Evolutionary conservation across 495 filamentous ascomycete genomes (phyloP), one percentile per base, ranked within the genome.

Genomic region (Aspergillus sclerotioniger): DNA sequence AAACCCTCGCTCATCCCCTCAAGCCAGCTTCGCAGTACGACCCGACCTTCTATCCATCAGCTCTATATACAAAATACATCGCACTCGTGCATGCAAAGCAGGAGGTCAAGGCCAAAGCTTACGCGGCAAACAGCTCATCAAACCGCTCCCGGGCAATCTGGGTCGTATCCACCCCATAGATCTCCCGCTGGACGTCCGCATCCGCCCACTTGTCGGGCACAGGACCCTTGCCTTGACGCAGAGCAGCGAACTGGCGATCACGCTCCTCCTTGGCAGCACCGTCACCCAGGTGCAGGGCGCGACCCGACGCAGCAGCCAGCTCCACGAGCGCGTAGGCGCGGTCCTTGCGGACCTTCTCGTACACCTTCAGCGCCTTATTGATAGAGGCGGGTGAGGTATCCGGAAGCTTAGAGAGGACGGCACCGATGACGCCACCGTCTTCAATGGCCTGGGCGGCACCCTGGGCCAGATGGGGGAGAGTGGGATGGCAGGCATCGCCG

Each of bases 391-490:
- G 74, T 6, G 72, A 74, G 5, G 75, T 69, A 52, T 79, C 76
- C 3, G 84, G 82, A 5, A 88, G 71, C 45, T 72, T 67, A 46
- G 78, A 71, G 8, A 93, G 81, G 32, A 83, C 82, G 33, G 85
- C 82, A n/a, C 82, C 86, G 8, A 92, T 69, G 20, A 90, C 88
- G 20, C 84, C 87, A 15, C 83, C 87, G 65, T 92, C 88, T 73
- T 94, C 90, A 53, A 92, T 88, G 28, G 88, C 89, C 77, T 91
- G 88, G n/a, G 89, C 90, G 28, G 88, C 89, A n/a, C 89, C 89
- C 76, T 92, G 90, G 31, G 81, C 83, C 13, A 90, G 72, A 69
- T 91, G 88, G 28, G 89, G 89, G 28, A 92, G 80, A 28, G 88
- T 92, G 3, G 88, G 87, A 67, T 92, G 87, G 70, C 88, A 91